Evolutionary conservation across 176 grass and related monocot genomes (phyloP), one percentile per base, ranked within the genome.

Genomic region (Aegilops bicornis): DNA sequence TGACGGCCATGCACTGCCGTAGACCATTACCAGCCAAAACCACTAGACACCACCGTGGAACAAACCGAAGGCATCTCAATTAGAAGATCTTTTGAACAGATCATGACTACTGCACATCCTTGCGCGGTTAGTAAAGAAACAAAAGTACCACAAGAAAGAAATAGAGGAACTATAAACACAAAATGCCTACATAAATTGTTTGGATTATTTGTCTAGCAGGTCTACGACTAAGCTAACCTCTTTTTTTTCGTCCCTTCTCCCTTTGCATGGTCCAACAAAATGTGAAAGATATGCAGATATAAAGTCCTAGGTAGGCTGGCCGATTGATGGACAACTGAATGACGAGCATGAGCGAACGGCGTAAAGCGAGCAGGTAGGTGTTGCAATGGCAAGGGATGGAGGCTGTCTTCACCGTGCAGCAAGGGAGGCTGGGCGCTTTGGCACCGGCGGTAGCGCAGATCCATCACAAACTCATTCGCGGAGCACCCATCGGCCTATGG

Each of bases 381-480:
- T n/a, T n/a, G n/a, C n/a, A n/a, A n/a, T n/a, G n/a, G n/a, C n/a
- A n/a, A n/a, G n/a, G n/a, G n/a, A n/a, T n/a, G n/a, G n/a, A n/a
- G n/a, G n/a, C n/a, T n/a, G n/a, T n/a, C n/a, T n/a, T n/a, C n/a
- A n/a, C n/a, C n/a, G n/a, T n/a, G n/a, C n/a, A n/a, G n/a, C n/a
- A n/a, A n/a, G n/a, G n/a, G n/a, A n/a, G n/a, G n/a, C n/a, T n/a
- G n/a, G n/a, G 4, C 61, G 7, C 72, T n/a, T n/a, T 9, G 87
- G 14, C 68, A 86, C n/a, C 84, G 87, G 24, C 94, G 88, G 80
- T 96, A 99, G 25, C 66, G 60, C 6, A 99, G 89, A 88, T 86
- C 92, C 92, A 97, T 96, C 35, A 99, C 82, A 24, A 96, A 94
- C 81, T 93, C 85, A 13, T 93, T 91, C 54, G 77, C 94, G 90